Conservation (phyloP, 805 yeast genomes). For the Cyberlindnera xylosilytica region DNA sequence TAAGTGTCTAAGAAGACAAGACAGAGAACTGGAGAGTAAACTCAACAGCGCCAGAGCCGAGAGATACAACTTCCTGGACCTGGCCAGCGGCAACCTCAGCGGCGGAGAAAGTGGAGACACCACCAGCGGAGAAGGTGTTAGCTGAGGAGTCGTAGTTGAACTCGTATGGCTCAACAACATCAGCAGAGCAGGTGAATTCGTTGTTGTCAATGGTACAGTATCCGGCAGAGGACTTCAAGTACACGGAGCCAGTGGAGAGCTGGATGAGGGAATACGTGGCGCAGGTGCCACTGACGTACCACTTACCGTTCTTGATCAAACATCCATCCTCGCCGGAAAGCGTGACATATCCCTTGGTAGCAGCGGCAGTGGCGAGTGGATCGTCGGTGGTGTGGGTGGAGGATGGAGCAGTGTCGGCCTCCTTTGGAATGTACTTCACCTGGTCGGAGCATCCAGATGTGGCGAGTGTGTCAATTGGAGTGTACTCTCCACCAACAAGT, state of each 20-base stretch:
- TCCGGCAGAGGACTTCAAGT: constrained; percentile 68
- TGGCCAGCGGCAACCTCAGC: constrained; percentile 8
- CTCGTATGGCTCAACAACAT: constrained; percentile 43
- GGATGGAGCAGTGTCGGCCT: constrained; percentile 21
- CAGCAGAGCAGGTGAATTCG: constrained; percentile 43
- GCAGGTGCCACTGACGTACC: constrained; percentile 81
- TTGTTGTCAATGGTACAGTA: constrained; percentile 52
- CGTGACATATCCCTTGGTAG: constrained; percentile 45
- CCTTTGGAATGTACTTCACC: constrained; percentile 57
- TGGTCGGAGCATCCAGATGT: constrained; percentile 58
- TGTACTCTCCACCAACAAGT: constrained; percentile 59
- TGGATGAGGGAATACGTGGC: constrained; percentile 60
- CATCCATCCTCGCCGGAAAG: constrained; percentile 62
- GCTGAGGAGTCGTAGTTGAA: constrained; percentile 15
- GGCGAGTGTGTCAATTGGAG: constrained; percentile 56
- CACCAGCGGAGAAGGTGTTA: constrained; percentile 14
- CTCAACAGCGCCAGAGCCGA: constrained; percentile 8
- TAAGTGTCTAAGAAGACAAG: background rate
- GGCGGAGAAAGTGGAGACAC: constrained; percentile 16
- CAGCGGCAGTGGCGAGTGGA: constrained; percentile 18
- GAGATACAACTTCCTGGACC: constrained; percentile 7
- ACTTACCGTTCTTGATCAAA: constrained; percentile 79
- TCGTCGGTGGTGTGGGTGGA: constrained; percentile 26
- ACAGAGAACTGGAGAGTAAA: constrained; percentile 4
- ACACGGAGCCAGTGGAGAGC: constrained; percentile 45